Percentiles rank a stretch among this genome's conserved stretches.
Evolutionary conservation across 2,329 filamentous ascomycete species (phyloP).

Genomic region (Diaporthe aspalathi): DNA sequence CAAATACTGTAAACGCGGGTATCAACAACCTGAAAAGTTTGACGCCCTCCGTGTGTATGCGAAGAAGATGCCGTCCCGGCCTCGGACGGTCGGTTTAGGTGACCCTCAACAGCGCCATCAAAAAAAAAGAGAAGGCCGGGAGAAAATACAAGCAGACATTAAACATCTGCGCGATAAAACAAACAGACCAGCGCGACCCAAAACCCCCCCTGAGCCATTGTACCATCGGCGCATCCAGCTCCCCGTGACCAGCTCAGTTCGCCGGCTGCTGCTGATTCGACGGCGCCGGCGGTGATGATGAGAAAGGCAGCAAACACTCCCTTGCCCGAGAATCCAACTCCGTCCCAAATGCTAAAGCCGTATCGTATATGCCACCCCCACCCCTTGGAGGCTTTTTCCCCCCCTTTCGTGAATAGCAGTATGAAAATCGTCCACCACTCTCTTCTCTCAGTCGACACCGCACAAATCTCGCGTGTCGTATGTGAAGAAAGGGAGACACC

Average conservation of each 20-base stretch:
- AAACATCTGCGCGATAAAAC: neutral
- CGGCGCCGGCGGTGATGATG: conserved; percentile 2
- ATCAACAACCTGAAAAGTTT: conserved; percentile 35
- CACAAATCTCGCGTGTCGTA: neutral
- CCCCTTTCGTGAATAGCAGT: neutral
- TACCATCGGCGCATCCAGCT: neutral
- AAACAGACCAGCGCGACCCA: neutral
- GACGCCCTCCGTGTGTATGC: conserved; percentile 35
- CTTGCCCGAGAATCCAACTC: conserved; percentile 4
- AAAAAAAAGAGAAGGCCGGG: neutral
- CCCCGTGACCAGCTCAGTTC: conserved; percentile 2
- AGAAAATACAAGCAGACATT: neutral
- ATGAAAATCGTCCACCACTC: neutral
- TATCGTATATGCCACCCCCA: conserved; percentile 17
- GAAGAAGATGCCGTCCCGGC: conserved; percentile 17
- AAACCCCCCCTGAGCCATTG: neutral
- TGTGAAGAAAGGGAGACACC: neutral
- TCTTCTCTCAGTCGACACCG: neutral
- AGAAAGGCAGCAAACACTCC: neutral
- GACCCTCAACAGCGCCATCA: too few relatives aligned
- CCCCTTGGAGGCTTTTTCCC: neutral
- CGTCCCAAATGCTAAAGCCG: conserved; percentile 20
- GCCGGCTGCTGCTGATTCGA: neutral
- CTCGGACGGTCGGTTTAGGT: neutral
- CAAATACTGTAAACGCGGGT: conserved; percentile 34